phyloP scores from a whole-genome alignment of 345 rosid species.

The Hevea brasiliensis region DNA sequence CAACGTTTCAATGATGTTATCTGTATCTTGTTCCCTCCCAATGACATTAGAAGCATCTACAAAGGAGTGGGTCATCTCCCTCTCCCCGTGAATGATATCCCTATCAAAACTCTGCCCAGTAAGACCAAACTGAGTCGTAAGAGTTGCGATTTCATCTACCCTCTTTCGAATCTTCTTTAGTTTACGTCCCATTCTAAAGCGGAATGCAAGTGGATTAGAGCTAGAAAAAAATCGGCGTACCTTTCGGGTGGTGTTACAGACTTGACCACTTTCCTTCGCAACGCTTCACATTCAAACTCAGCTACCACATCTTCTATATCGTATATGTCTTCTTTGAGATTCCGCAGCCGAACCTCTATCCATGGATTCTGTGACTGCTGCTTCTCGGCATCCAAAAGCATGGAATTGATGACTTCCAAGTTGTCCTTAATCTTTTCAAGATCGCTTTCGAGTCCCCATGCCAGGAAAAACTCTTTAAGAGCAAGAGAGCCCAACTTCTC shows the following conservation, averaged over 20 bases:
- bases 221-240: not conserved
- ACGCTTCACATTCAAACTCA: conserved; percentile 2
- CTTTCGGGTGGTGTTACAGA: not conserved
- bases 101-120: not conserved
- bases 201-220: not conserved
- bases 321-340: conserved; percentile 11
- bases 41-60: not conserved
- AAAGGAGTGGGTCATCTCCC: not conserved
- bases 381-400: conserved; percentile 27
- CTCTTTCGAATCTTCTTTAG: not conserved
- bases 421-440: not conserved
- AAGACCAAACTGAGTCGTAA: not conserved
- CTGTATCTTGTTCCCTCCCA: conserved; percentile 9
- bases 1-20: not conserved
- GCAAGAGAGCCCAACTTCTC: not conserved
- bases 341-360: conserved; percentile 18
- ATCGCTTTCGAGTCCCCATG: not conserved
- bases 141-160: not conserved
- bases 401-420: not conserved
- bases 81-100: not conserved
- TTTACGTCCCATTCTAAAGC: conserved; percentile 2
- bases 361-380: not conserved
- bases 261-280: not conserved
- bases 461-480: not conserved
- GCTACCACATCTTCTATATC: conserved; percentile 29